Conservation (phyloP, 169 alveolate genomes). For the Babesia sp. region DNA sequence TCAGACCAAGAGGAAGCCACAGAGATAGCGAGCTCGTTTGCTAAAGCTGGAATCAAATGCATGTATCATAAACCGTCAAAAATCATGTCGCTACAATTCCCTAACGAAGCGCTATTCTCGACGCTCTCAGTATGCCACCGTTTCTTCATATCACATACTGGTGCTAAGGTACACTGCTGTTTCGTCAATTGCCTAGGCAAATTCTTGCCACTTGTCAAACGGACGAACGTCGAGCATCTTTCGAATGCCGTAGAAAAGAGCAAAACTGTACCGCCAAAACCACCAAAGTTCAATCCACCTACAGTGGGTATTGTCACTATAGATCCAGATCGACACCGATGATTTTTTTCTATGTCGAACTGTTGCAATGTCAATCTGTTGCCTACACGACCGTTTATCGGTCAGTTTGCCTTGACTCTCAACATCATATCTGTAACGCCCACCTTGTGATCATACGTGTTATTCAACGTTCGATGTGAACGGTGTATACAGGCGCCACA, state of each 20-base stretch:
- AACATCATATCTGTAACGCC: too few relatives aligned
- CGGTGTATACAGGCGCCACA: too few relatives aligned
- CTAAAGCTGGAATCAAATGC: slow-evolving; percentile 55
- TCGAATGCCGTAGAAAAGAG: slow-evolving; percentile 50
- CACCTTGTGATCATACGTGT: too few relatives aligned
- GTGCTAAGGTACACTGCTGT: slow-evolving; percentile 64
- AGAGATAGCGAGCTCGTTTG: slow-evolving; percentile 31
- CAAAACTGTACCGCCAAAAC: slow-evolving; percentile 50
- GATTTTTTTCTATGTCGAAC: too few relatives aligned
- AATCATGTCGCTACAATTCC: slow-evolving; percentile 67
- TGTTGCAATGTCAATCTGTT: too few relatives aligned
- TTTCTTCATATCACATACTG: slow-evolving; percentile 50
- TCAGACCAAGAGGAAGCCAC: slow-evolving; percentile 50
- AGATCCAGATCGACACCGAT: slow-evolving; percentile 23
- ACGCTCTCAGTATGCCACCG: slow-evolving; percentile 47
- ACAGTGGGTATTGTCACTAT: slow-evolving; percentile 39
- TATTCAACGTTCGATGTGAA: too few relatives aligned
- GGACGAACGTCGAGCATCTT: slow-evolving; percentile 61
- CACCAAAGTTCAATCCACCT: slow-evolving; percentile 64
- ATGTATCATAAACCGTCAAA: slow-evolving; percentile 69
- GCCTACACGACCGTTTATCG: too few relatives aligned
- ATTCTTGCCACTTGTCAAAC: slow-evolving; percentile 49
- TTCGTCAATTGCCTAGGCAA: slow-evolving; percentile 57
- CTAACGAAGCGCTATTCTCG: slow-evolving; percentile 48
- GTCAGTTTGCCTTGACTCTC: too few relatives aligned